Percentiles rank a stretch among this genome's conserved stretches.
Evolutionary conservation across 1,139 yeast species (phyloP).

Genomic region (Wickerhamomyces sp.): DNA sequence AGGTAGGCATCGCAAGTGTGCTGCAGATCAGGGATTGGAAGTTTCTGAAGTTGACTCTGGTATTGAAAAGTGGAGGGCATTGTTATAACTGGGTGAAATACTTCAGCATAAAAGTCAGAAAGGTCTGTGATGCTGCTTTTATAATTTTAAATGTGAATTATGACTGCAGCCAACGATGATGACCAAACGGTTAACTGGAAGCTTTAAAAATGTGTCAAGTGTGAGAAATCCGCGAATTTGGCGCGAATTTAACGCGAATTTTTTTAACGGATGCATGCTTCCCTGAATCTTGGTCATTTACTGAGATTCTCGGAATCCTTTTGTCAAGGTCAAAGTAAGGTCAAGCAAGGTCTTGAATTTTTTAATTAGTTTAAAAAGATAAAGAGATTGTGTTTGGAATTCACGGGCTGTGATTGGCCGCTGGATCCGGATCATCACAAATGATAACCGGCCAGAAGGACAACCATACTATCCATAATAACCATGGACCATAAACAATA

Average conservation of each 20-base stretch:
- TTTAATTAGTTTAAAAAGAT: too few species aligned
- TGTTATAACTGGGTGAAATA: not conserved
- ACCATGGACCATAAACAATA: too few species aligned
- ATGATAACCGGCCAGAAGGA: too few species aligned
- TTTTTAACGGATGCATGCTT: not conserved
- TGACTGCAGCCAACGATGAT: not conserved
- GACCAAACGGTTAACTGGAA: not conserved
- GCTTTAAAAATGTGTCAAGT: slow-evolving; percentile 1
- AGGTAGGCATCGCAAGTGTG: slow-evolving; percentile 64
- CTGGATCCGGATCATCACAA: too few species aligned
- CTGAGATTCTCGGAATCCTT: not conserved
- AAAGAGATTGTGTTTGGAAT: too few species aligned
- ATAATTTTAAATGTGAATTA: not conserved
- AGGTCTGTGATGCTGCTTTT: not conserved
- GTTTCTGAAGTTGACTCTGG: slow-evolving; percentile 19
- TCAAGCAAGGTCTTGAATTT: too few species aligned
- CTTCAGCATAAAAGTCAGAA: not conserved
- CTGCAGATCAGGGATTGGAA: slow-evolving; percentile 74
- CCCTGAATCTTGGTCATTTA: not conserved
- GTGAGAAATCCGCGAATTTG: too few species aligned
- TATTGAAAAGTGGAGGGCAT: slow-evolving; percentile 19
- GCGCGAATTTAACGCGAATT: not conserved
- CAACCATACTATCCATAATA: too few species aligned
- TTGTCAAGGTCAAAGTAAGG: too few species aligned
- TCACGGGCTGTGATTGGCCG: too few species aligned